Evolutionary conservation across 345 rosid species (phyloP).

Genomic region (Citrus inodora): DNA sequence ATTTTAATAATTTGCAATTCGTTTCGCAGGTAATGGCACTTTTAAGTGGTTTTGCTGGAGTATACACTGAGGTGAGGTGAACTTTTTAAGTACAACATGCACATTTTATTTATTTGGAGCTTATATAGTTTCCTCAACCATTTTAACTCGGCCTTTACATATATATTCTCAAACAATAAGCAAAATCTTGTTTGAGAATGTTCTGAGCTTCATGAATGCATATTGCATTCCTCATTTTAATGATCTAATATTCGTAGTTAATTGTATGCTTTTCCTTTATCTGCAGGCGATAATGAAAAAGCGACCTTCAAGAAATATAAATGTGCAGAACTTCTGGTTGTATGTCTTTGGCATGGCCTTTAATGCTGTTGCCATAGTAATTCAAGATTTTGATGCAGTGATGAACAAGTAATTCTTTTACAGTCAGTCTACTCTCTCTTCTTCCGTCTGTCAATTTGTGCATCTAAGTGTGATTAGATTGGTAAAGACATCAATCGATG

Average conservation of each 20-base stretch:
- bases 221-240: not conserved
- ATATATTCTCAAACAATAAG: not conserved
- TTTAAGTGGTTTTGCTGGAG: conserved; percentile 96
- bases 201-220: not conserved
- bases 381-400: conserved; percentile 94
- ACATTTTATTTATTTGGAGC: not conserved
- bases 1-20: conserved; percentile 1
- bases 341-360: conserved; percentile 93
- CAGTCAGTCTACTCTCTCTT: not conserved
- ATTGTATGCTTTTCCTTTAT: conserved; percentile 12
- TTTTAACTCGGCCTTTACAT: conserved; percentile 6
- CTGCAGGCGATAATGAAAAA: conserved; percentile 92
- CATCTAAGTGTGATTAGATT: not conserved
- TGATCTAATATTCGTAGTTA: not conserved
- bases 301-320: conserved; percentile 90
- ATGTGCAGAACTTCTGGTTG: conserved; percentile 95
- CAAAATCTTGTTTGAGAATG: not conserved
- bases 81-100: conserved; percentile 7
- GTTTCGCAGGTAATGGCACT: conserved; percentile 86
- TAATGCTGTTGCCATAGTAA: conserved; percentile 83
- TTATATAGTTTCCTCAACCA: not conserved
- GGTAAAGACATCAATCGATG: not conserved
- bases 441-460: not conserved
- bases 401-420: conserved; percentile 58
- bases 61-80: conserved; percentile 96